Conservation (phyloP, 2,329 filamentous ascomycete genomes). For the Elsinoe necatrix region DNA sequence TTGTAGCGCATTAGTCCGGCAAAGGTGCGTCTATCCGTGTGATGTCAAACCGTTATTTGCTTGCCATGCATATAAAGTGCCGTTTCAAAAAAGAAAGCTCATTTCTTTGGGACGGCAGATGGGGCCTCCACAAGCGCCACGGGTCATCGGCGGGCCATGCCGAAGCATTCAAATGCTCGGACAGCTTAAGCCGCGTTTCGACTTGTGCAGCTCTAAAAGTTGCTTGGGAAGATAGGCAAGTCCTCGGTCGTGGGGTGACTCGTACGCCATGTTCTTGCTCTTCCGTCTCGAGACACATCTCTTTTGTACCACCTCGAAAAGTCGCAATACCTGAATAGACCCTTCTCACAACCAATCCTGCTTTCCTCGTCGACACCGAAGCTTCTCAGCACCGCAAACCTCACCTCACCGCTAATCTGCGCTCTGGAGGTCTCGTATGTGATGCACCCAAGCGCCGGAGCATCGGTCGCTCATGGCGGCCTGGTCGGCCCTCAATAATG, state of each 20-base stretch:
- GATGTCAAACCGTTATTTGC: neutral
- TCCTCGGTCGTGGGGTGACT: constrained; percentile 6
- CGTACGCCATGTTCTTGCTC: neutral
- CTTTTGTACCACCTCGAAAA: constrained; percentile 4
- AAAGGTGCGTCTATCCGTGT: neutral
- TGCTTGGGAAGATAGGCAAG: constrained; percentile 4
- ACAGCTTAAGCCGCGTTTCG: constrained; percentile 2
- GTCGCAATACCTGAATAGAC: neutral
- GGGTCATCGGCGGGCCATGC: neutral
- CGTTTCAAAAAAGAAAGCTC: neutral
- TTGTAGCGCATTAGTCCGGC: neutral
- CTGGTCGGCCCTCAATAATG: constrained; percentile 15
- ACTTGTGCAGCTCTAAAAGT: constrained; percentile 12
- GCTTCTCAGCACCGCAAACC: neutral
- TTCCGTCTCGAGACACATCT: neutral
- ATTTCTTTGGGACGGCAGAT: neutral
- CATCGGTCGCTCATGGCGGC: constrained; percentile 15
- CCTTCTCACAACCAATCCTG: neutral
- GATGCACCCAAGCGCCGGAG: constrained; percentile 4
- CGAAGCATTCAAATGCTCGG: neutral
- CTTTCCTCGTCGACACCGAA: neutral
- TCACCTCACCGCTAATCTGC: neutral
- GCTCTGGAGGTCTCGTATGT: neutral
- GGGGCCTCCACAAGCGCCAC: neutral
- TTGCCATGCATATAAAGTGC: neutral